A percentile compares a stretch with the other conserved stretches of the same genome.
Conservation (phyloP, 1,284 basidiomycete species). For the Cutaneotrichosporon sp. region DNA sequence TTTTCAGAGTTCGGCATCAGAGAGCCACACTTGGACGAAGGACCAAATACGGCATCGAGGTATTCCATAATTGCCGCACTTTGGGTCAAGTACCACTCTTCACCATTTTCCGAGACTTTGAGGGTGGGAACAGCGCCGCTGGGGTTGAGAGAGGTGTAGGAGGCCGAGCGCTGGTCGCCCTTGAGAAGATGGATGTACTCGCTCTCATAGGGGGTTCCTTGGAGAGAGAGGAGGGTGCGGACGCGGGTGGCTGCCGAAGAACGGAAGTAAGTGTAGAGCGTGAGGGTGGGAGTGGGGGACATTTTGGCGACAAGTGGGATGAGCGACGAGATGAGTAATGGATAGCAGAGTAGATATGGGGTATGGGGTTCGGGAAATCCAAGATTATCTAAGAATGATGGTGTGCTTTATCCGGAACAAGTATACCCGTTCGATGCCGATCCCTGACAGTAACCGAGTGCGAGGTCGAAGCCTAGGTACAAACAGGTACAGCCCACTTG, state of each 20-base stretch:
- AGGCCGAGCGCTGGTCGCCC: constrained; percentile 16
- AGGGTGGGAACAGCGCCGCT: constrained; percentile 18
- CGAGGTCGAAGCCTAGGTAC: too few species aligned
- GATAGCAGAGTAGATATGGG: background rate
- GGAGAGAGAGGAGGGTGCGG: constrained; percentile 23
- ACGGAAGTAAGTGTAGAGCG: constrained; percentile 27
- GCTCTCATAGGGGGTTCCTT: constrained; percentile 15
- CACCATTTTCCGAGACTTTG: constrained; percentile 11
- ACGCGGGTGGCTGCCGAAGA: constrained; percentile 24
- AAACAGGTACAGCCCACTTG: too few species aligned
- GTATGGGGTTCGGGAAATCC: background rate
- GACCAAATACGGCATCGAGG: constrained; percentile 20
- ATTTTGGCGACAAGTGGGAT: background rate
- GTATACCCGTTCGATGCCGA: background rate
- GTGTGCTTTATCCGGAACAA: background rate
- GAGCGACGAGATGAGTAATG: too few species aligned
- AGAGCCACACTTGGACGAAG: background rate
- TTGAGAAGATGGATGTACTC: constrained; percentile 20
- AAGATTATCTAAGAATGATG: background rate
- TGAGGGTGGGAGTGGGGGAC: constrained; percentile 9
- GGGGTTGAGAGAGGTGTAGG: constrained; percentile 19
- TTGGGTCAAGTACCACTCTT: constrained; percentile 20
- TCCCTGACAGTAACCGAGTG: background rate
- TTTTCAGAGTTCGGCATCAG: constrained; percentile 17
- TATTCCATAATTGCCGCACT: constrained; percentile 26